Percentiles rank a stretch among this genome's conserved stretches.
Conservation (phyloP, 305 asterid species). For the Fraxinus velutina region DNA sequence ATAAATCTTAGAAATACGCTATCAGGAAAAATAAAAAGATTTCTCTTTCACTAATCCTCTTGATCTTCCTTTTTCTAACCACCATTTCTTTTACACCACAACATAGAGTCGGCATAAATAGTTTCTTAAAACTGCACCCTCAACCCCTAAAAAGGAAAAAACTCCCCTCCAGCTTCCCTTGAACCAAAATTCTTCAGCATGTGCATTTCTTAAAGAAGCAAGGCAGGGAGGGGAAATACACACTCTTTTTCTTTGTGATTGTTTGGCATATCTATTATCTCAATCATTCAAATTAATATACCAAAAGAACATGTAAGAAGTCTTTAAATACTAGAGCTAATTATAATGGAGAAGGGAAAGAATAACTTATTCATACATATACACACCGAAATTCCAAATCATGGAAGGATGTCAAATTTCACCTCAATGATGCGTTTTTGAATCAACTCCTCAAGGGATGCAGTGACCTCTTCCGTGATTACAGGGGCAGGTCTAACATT, state of each 20-base stretch:
- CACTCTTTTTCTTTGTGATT: background rate
- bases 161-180: background rate
- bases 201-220: background rate
- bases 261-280: background rate
- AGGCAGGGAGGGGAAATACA: background rate
- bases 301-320: background rate
- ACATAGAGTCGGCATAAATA: background rate
- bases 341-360: background rate
- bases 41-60: background rate
- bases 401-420: slow-evolving; percentile 17
- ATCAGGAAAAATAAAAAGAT: background rate
- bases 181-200: background rate
- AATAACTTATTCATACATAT: background rate
- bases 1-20: background rate
- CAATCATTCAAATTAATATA: background rate
- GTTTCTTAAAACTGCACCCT: background rate
- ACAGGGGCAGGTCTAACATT: slow-evolving; percentile 59
- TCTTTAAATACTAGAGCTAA: background rate
- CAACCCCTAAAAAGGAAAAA: background rate
- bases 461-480: slow-evolving; percentile 69
- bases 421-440: slow-evolving; percentile 80
- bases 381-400: background rate
- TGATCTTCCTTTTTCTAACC: background rate
- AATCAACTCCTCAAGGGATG: slow-evolving; percentile 79
- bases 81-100: background rate